These are phyloP conservation scores for Brachypodium distachyon DNA, from an alignment of 202 grass and related monocot genomes.

Conservation along the genomic window DNA sequence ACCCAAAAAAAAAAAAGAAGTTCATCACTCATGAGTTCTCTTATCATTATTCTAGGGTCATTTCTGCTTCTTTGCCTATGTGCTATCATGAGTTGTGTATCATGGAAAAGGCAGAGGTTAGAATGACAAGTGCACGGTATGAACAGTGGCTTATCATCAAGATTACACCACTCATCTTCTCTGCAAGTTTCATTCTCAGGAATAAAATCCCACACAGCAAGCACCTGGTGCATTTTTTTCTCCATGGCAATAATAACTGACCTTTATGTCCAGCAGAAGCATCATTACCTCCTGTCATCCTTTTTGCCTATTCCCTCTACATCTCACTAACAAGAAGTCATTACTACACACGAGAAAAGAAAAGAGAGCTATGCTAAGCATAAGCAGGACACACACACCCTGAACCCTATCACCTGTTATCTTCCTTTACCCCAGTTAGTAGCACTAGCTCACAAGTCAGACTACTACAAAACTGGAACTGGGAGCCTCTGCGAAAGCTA, in stretches of 20 bases:
- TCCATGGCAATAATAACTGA: neutral
- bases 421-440: neutral
- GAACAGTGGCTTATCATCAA: no score
- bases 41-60: no score
- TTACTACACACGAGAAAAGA: neutral
- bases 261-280: neutral
- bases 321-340: neutral
- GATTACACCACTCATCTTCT: no score
- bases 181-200: no score
- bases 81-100: no score
- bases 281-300: neutral
- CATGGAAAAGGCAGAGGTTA: no score
- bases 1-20: no score
- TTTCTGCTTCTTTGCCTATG: no score
- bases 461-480: constrained; percentile 15
- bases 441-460: constrained; percentile 22
- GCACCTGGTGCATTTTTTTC: neutral
- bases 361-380: neutral
- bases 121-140: no score
- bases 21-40: no score
- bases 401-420: constrained; percentile 4
- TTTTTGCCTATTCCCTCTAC: neutral
- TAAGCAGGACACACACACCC: neutral
- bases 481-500: neutral
- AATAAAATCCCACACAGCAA: neutral